Evolutionary conservation across 1,284 basidiomycete genomes (phyloP), one percentile per base, ranked within the genome.

Genomic region (Cryptococcus sp.): DNA sequence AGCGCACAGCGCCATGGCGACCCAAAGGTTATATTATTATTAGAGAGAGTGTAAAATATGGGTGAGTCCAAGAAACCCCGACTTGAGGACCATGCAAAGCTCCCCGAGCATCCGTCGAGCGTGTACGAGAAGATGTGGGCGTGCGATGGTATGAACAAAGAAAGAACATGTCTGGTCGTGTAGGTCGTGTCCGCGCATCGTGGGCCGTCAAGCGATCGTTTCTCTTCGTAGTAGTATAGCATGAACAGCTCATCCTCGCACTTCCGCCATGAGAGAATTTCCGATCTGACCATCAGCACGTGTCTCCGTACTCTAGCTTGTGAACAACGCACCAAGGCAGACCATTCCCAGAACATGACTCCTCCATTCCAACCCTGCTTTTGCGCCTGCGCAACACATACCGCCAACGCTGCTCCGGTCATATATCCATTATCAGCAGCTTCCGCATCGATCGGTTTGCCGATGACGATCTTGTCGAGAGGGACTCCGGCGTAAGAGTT

Each of bases 261-360:
- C 37, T 5, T 22, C 26, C 14, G 46, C 46, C 46, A 47, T 47
- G 25, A 47, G 46, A 12, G 34, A 33, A 9, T 23, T 23, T 7
- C 22, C 44, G 19, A 37, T 24, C 44, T 45, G 43, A n/a, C 28
- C 18, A 18, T 44, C 28, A 44, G 28, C 4, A n/a, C 11, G 22
- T 21, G 19, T 39, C 19, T 10, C 44, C 23, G 3, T 19, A 36
- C 10, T 18, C n/a, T 3, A 38, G 5, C 19, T 7, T 10, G 5
- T 34, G 28, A 24, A n/a, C 31, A 22, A 58, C 60, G 55, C 43
- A 63, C 60, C 2, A 38, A 35, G 2, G 31, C 28, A 6, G 50
- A 57, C 63, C 66, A 73, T 51, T 75, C 68, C 73, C 73, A 75
- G 53, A 68, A 73, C 72, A 73, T 73, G 47, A 74, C 63, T 23